Evolutionary conservation across 805 yeast species (phyloP).

Genomic region (Wickerhamiella dianesei): DNA sequence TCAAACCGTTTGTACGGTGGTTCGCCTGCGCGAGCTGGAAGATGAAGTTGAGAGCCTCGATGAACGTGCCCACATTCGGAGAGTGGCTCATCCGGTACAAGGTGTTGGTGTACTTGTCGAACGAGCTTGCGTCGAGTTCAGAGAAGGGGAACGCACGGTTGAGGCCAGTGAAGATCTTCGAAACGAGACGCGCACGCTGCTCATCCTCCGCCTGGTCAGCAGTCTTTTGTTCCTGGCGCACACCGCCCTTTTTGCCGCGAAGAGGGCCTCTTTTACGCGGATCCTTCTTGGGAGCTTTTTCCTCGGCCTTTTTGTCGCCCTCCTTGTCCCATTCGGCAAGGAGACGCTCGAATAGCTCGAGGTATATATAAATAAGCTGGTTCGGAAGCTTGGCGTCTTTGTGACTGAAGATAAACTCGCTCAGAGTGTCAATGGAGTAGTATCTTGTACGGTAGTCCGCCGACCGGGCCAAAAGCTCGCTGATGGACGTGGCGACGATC

Average conservation of each 20-base stretch:
- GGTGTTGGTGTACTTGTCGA: slow-evolving; percentile 63
- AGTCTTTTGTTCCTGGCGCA: slow-evolving; percentile 21
- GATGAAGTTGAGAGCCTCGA: slow-evolving; percentile 79
- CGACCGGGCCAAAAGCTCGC: slow-evolving; percentile 63
- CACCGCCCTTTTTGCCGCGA: slow-evolving; percentile 68
- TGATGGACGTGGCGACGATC: slow-evolving; percentile 62
- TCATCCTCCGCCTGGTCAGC: slow-evolving; percentile 38
- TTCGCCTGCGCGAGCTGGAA: slow-evolving; percentile 63
- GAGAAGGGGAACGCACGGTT: slow-evolving; percentile 95
- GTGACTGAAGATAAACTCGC: slow-evolving; percentile 79
- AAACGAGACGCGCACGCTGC: slow-evolving; percentile 67
- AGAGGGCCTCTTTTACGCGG: slow-evolving; percentile 54
- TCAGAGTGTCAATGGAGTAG: slow-evolving; percentile 74
- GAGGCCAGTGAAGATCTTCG: slow-evolving; percentile 86
- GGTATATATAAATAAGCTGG: slow-evolving; percentile 66
- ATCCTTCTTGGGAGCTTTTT: slow-evolving; percentile 31
- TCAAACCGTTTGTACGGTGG: slow-evolving; percentile 9
- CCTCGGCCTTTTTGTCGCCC: slow-evolving; percentile 25
- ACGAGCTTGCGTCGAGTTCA: slow-evolving; percentile 50
- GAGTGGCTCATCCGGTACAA: slow-evolving; percentile 85
- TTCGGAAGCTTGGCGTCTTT: slow-evolving; percentile 74
- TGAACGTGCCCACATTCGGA: slow-evolving; percentile 82
- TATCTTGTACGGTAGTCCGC: slow-evolving; percentile 75
- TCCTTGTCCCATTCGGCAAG: slow-evolving; percentile 51
- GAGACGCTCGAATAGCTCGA: slow-evolving; percentile 72